Evolutionary conservation across 257 asterid species (phyloP), one percentile per base, ranked within the genome.

Genomic region (Penstemon barbatus): DNA sequence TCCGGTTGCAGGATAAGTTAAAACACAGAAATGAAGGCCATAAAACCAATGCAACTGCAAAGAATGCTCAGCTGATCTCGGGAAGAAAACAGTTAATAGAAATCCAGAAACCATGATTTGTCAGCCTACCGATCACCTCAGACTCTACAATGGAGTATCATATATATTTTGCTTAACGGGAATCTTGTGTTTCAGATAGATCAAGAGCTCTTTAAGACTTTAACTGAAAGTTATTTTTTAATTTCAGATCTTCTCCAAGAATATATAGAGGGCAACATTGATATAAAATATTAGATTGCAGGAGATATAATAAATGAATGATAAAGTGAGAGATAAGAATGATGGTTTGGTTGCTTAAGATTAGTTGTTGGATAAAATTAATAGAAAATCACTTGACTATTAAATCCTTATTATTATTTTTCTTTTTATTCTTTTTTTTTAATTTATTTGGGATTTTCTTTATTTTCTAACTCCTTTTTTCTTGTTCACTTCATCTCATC

Each of bases 131-230:
- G 18, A 53, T 40, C 15, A 15, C 13, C 54, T 62, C 41, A 8
- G 46, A 25, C 11, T 36, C n/a, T 68, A 10, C 56, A 25, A 55
- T 55, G 57, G 58, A 45, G 73, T 70, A 48, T 44, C 55, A 52
- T 48, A 37, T 53, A 33, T 37, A 58, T 7, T 44, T 66, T 64
- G 39, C 72, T 67, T 56, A 58, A 33, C 50, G 1, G 33, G 40
- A n/a, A 68, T 44, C 36, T 39, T 42, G 54, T 61, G 44, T 63
- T 69, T 12, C 72, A 63, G 41, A 72, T 48, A 40, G 8, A 61
- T 55, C 9, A 48, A 49, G 13, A 52, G 46, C 54, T 62, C 58
- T 56, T 76, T n/a, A n/a, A n/a, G n/a, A n/a, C n/a, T n/a, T n/a
- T 57, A 10, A 40, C 44, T 51, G 55, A 33, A 59, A 48, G 57